phyloP scores from a whole-genome alignment of 106 monocot species.

The Posidonia australis region DNA sequence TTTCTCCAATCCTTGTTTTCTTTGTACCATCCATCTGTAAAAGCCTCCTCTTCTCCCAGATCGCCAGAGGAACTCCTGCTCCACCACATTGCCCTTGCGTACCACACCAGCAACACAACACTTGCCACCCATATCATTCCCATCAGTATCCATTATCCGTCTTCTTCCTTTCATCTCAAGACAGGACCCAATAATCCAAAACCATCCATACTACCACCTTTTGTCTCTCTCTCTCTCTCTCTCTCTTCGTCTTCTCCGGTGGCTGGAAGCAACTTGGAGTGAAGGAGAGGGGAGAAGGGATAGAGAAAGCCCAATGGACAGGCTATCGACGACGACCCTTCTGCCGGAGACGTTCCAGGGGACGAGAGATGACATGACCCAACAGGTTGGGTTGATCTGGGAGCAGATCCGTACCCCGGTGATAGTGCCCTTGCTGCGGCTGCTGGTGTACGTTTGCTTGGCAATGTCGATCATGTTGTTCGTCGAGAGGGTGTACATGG shows the following conservation, averaged over 20 bases:
- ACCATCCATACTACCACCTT: too few relatives aligned
- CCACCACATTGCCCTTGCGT: too few relatives aligned
- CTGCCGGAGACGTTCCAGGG: slow-evolving; percentile 12
- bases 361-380: slow-evolving; percentile 8
- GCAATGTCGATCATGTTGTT: slow-evolving; percentile 20
- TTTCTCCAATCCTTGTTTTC: too few relatives aligned
- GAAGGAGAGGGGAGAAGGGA: too few relatives aligned
- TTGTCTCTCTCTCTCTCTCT: too few relatives aligned
- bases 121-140: too few relatives aligned
- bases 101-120: too few relatives aligned
- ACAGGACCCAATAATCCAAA: background rate
- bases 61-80: background rate
- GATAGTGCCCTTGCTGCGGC: slow-evolving; percentile 13
- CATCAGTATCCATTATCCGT: too few relatives aligned
- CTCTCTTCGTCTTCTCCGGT: too few relatives aligned
- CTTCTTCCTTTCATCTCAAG: too few relatives aligned
- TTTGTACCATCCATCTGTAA: too few relatives aligned
- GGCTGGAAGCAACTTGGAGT: too few relatives aligned
- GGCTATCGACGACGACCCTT: background rate
- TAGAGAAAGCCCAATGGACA: slow-evolving; percentile 1
- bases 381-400: slow-evolving; percentile 20
- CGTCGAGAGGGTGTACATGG: slow-evolving; percentile 24
- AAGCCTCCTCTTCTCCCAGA: background rate
- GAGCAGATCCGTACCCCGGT: slow-evolving; percentile 14
- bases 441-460: slow-evolving; percentile 17